Percentiles rank a stretch among this genome's conserved stretches.
These are phyloP conservation scores for Elsinoe ampelina DNA, from an alignment of 2,329 filamentous ascomycete species.

Conservation along the genomic window DNA sequence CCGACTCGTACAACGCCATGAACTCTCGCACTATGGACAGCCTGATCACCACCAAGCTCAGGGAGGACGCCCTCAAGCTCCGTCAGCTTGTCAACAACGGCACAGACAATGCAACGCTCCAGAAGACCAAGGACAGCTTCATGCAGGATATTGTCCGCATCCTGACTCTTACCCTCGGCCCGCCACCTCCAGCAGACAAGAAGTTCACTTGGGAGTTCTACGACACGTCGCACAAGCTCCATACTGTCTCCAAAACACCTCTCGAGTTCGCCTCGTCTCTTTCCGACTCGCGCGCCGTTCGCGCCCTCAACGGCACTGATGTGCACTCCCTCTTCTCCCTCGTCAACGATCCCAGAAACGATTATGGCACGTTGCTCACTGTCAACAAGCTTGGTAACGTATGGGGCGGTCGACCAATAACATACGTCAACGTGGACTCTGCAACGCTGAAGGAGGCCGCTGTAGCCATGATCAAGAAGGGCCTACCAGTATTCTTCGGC, in stretches of 20 bases:
- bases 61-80: constrained; percentile 71
- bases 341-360: constrained; percentile 76
- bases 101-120: constrained; percentile 32
- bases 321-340: constrained; percentile 68
- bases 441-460: constrained; percentile 60
- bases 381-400: constrained; percentile 75
- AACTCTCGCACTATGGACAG: constrained; percentile 61
- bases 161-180: constrained; percentile 72
- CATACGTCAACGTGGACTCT: constrained; percentile 78
- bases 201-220: constrained; percentile 74
- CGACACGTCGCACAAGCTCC: constrained; percentile 57
- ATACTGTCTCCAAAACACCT: constrained; percentile 56
- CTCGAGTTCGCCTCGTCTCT: constrained; percentile 63
- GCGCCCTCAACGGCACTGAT: constrained; percentile 48
- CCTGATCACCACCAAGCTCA: constrained; percentile 72
- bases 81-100: constrained; percentile 44
- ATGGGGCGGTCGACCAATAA: constrained; percentile 63
- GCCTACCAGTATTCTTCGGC: constrained; percentile 79
- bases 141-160: constrained; percentile 71
- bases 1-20: constrained; percentile 70
- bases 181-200: constrained; percentile 59
- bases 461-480: constrained; percentile 67
- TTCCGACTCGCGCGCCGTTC: constrained; percentile 47
- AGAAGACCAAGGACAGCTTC: constrained; percentile 59
- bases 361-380: constrained; percentile 61